phyloP scores from a whole-genome alignment of 129 eudicot species.

The Tagetes patula region DNA sequence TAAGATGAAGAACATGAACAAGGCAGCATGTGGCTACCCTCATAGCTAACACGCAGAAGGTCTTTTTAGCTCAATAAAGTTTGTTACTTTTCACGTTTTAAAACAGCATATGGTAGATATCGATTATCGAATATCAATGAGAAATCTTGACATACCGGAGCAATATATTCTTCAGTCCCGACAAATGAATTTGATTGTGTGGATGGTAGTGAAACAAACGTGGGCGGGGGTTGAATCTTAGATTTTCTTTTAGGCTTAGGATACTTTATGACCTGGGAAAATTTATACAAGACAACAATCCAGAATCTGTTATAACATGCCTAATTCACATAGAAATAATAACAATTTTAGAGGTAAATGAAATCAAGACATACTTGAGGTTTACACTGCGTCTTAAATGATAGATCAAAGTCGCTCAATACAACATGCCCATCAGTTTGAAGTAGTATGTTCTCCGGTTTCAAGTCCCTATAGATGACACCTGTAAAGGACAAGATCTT shows the following conservation, averaged over 20 bases:
- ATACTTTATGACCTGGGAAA: slow-evolving; percentile 71
- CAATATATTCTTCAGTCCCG: slow-evolving; percentile 98
- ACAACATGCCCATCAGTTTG: slow-evolving; percentile 87
- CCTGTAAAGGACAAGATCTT: slow-evolving; percentile 45
- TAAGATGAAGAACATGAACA: no score
- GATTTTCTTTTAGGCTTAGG: slow-evolving; percentile 62
- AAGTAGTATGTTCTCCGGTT: slow-evolving; percentile 94
- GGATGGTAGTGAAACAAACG: slow-evolving; percentile 76
- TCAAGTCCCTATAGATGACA: slow-evolving; percentile 87
- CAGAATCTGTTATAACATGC: not conserved
- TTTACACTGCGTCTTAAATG: slow-evolving; percentile 82
- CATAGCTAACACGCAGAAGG: no score
- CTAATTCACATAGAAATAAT: not conserved
- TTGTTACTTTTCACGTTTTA: no score
- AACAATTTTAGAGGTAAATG: not conserved
- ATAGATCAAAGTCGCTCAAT: slow-evolving; percentile 90
- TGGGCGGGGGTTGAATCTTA: slow-evolving; percentile 76
- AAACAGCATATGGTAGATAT: no score
- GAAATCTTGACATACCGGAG: slow-evolving; percentile 62
- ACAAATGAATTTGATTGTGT: slow-evolving; percentile 97
- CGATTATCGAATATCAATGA: no score
- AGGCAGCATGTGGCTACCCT: no score
- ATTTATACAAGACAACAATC: not conserved
- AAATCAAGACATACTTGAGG: slow-evolving; percentile 67
- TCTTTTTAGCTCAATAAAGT: no score